A percentile compares a stretch with the other conserved stretches of the same genome.
phyloP scores from a whole-genome alignment of 2,329 filamentous ascomycete genomes.

The Juglanconis juglandina region DNA sequence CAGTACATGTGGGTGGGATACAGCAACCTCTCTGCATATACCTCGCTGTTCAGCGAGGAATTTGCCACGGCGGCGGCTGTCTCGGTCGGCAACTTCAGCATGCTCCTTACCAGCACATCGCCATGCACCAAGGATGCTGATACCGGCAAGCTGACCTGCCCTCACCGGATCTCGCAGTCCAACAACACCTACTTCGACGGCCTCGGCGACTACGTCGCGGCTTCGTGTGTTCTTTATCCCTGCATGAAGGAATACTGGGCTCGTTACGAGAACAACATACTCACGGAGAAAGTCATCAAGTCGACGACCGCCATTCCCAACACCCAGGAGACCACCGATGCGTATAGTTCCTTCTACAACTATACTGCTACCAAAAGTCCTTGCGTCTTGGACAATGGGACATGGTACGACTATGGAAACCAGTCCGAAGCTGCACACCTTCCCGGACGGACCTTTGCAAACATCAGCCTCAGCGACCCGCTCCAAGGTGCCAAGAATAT shows the following conservation, averaged over 20 bases:
- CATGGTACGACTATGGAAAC: slow-evolving; percentile 14
- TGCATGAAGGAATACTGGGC: slow-evolving; percentile 20
- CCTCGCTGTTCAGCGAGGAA: slow-evolving; percentile 17
- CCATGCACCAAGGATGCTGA: slow-evolving; percentile 17
- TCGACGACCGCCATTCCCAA: slow-evolving; percentile 2
- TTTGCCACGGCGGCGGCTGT: slow-evolving; percentile 13
- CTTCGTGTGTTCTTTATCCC: slow-evolving; percentile 18
- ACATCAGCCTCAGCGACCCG: slow-evolving; percentile 1
- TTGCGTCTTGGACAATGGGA: slow-evolving; percentile 17
- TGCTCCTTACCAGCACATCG: slow-evolving; percentile 19
- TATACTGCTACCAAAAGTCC: slow-evolving; percentile 15
- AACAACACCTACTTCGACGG: not conserved
- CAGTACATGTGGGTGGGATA: slow-evolving; percentile 19
- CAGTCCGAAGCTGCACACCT: slow-evolving; percentile 10
- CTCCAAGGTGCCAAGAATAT: not conserved
- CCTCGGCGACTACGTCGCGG: slow-evolving; percentile 9
- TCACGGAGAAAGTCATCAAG: slow-evolving; percentile 11
- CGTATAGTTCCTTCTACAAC: not conserved
- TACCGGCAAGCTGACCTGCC: slow-evolving; percentile 16
- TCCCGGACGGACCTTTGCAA: slow-evolving; percentile 15
- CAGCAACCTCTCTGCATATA: slow-evolving; percentile 20
- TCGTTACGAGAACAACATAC: not conserved
- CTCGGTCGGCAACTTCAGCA: slow-evolving; percentile 22
- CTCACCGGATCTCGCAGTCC: slow-evolving; percentile 12
- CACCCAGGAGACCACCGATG: not conserved